Evolutionary conservation across 2,329 filamentous ascomycete genomes (phyloP).

Genomic region (Exophiala lecanii-corni): DNA sequence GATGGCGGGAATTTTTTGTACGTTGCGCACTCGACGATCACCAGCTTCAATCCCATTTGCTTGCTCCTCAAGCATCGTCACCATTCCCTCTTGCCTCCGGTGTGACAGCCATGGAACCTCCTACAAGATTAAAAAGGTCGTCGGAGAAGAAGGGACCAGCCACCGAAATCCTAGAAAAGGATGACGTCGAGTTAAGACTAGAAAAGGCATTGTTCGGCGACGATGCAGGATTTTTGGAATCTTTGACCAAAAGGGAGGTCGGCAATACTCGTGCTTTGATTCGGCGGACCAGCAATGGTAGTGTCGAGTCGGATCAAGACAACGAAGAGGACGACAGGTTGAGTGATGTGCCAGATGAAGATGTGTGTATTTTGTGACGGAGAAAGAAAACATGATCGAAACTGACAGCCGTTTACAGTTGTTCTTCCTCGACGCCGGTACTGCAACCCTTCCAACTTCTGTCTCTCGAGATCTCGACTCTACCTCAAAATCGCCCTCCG

Average conservation of each 20-base stretch:
- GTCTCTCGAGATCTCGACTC: conserved; percentile 35
- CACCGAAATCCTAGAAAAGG: conserved; percentile 56
- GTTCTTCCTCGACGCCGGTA: conserved; percentile 74
- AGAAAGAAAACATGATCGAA: background rate
- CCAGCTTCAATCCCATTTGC: background rate
- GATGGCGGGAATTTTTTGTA: background rate
- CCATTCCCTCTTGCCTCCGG: too few species aligned
- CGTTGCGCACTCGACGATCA: background rate
- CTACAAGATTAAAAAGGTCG: conserved; percentile 1
- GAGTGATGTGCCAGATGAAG: conserved; percentile 68
- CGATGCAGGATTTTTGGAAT: conserved; percentile 71
- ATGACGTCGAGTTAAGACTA: conserved; percentile 77
- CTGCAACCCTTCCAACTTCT: conserved; percentile 35
- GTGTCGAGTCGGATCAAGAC: conserved; percentile 40
- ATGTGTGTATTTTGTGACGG: conserved; percentile 49
- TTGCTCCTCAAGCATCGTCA: too few species aligned
- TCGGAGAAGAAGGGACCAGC: background rate
- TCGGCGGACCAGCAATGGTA: conserved; percentile 30
- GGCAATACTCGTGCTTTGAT: conserved; percentile 36
- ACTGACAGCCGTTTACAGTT: conserved; percentile 42
- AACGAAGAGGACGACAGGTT: conserved; percentile 48
- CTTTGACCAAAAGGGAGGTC: conserved; percentile 57
- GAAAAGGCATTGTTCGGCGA: conserved; percentile 88
- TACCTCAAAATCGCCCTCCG: conserved; percentile 26
- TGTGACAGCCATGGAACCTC: conserved; percentile 3